These are phyloP conservation scores for Bruguiera parviflora DNA, from an alignment of 345 rosid genomes.

Conservation along the genomic window DNA sequence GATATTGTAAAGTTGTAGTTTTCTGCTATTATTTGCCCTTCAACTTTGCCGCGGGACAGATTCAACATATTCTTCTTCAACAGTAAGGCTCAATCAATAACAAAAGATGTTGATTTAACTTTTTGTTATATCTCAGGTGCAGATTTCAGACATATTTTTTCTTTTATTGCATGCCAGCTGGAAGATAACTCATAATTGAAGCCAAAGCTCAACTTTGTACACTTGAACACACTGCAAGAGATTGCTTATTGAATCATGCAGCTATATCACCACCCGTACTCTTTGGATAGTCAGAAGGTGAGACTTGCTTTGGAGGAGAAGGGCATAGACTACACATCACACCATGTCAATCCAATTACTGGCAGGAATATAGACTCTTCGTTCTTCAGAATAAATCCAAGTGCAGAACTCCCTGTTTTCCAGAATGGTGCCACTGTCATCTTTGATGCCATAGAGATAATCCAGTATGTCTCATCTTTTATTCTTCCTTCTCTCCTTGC, in stretches of 20 bases:
- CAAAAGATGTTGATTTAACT: too few relatives aligned
- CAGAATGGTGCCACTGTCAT: slow-evolving; percentile 75
- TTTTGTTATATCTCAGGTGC: too few relatives aligned
- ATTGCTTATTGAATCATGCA: slow-evolving; percentile 48
- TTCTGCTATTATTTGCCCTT: background rate
- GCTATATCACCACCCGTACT: slow-evolving; percentile 87
- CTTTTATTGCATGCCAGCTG: background rate
- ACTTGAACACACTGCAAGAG: background rate
- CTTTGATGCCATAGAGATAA: slow-evolving; percentile 71
- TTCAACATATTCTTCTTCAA: background rate
- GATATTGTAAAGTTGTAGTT: background rate
- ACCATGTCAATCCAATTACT: slow-evolving; percentile 76
- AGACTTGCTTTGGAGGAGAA: slow-evolving; percentile 90
- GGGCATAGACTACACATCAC: slow-evolving; percentile 88
- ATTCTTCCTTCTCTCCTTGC: slow-evolving; percentile 1
- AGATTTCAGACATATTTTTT: background rate
- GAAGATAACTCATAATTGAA: background rate
- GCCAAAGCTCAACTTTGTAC: background rate
- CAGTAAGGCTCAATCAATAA: too few relatives aligned
- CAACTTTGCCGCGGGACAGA: background rate
- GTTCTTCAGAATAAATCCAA: slow-evolving; percentile 70
- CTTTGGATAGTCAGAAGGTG: slow-evolving; percentile 86
- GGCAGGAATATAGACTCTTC: slow-evolving; percentile 80
- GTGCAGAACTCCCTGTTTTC: slow-evolving; percentile 79
- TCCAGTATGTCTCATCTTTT: slow-evolving; percentile 54